Evolutionary conservation across 176 grass and related monocot species (phyloP).

Genomic region (Aegilops longissima): DNA sequence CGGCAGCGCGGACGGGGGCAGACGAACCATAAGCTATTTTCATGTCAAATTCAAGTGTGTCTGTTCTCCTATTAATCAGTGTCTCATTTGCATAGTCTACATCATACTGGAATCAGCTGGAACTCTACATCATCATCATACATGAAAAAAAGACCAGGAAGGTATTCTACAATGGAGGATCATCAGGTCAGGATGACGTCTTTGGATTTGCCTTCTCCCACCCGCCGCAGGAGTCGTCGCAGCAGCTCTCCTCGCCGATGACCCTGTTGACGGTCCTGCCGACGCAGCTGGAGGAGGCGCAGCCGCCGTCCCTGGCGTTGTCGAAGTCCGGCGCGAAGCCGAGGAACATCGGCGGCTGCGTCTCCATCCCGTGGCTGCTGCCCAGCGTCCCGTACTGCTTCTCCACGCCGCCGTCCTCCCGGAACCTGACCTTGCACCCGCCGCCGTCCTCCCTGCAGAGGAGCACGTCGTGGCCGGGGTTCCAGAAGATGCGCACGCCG

Average conservation of each 20-base stretch:
- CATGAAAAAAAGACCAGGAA: not conserved
- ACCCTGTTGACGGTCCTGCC: constrained; percentile 53
- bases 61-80: constrained; percentile 25
- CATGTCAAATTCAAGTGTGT: not conserved
- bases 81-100: constrained; percentile 28
- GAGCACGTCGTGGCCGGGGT: constrained; percentile 57
- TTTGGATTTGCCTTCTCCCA: constrained; percentile 37
- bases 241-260: constrained; percentile 58
- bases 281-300: constrained; percentile 41
- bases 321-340: constrained; percentile 62
- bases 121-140: constrained; percentile 12
- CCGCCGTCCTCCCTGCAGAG: constrained; percentile 38
- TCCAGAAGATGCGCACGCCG: constrained; percentile 40
- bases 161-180: constrained; percentile 20
- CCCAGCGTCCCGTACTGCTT: constrained; percentile 40
- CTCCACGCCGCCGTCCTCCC: constrained; percentile 58
- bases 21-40: no score
- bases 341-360: constrained; percentile 52
- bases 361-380: not conserved
- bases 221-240: constrained; percentile 47
- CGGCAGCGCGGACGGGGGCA: no score
- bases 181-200: constrained; percentile 8
- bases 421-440: constrained; percentile 47
- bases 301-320: constrained; percentile 50
- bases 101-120: constrained; percentile 7